Evolutionary conservation across 148 eudicot species (phyloP), one percentile per base, ranked within the genome.

Genomic region (Agrostemma githago): DNA sequence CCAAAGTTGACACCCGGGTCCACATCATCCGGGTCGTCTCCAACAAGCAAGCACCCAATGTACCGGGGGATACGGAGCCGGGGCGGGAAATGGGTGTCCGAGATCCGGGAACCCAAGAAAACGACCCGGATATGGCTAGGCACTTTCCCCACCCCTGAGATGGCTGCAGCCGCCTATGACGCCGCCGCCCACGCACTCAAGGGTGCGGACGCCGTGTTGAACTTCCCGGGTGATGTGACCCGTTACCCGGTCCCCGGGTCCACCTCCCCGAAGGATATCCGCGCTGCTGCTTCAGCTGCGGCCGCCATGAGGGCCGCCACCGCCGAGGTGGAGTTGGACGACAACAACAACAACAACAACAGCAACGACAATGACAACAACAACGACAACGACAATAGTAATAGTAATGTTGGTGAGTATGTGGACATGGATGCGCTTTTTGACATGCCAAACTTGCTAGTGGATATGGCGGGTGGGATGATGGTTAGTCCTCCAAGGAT

Each of bases 81-180:
- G 2, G 79, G 88, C 20, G 94, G 91, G 0, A 89, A 89, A 63
- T 89, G 94, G 94, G 94, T 87, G 17, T 87, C 91, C 19, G 94
- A 89, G 75, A 85, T 89, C 16, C 86, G 94, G 0, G 89, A 89
- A 82, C 94, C 94, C 2, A 79, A 82, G 8, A 89, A 89, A 68
- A 84, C 88, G 2, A 87, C 76, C 17, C 88, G 94, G 3, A 86
- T 89, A 44, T 89, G 94, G 94, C 82, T 89, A 1, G 94, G 94
- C 0, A 89, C 95, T 1, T 88, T 80, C 76, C 79, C 88, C 0
- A 61, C 83, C 1, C 77, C 94, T 16, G 94, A 89, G 66, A 87
- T 87, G 94, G 94, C 94, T 0, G 91, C 94, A 0, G 85, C 91
- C 0, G 94, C 94, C 6, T 90, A 90, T 51, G 95, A 90, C 38